A percentile compares a stretch with the other conserved stretches of the same genome.
These are phyloP conservation scores for Rhodotorula babjevae DNA, from an alignment of 768 basidiomycete genomes.

Conservation along the genomic window DNA sequence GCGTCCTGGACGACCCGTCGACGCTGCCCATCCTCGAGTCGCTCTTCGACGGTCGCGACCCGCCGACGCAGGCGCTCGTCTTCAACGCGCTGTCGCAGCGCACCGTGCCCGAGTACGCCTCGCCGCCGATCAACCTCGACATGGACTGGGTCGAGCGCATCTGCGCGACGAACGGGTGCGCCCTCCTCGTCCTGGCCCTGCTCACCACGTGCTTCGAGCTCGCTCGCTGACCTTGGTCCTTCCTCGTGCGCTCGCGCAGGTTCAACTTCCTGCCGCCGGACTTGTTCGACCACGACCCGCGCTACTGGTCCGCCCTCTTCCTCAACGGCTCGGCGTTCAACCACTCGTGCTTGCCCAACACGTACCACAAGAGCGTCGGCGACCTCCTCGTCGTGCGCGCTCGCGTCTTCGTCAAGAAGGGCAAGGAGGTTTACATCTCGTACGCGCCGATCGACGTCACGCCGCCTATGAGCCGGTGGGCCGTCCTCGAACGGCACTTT, in stretches of 20 bases:
- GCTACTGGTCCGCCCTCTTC: constrained; percentile 37
- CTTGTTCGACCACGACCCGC: no score
- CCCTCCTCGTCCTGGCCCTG: background rate
- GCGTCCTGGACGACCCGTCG: constrained; percentile 36
- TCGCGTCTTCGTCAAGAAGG: constrained; percentile 35
- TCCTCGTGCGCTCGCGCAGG: no score
- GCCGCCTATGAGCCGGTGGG: no score
- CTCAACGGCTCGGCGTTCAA: constrained; percentile 47
- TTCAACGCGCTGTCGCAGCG: background rate
- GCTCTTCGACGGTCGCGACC: background rate
- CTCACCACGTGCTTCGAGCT: rapidly evolving
- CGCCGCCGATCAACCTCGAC: constrained; percentile 37
- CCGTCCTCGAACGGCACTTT: no score
- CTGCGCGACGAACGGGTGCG: constrained; percentile 41
- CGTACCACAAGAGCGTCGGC: constrained; percentile 41
- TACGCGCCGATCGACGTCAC: constrained; percentile 3
- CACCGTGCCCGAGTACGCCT: constrained; percentile 1
- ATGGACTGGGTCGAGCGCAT: constrained; percentile 43
- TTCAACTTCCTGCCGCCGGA: no score
- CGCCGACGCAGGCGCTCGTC: background rate
- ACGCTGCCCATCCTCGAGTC: background rate
- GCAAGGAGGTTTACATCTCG: constrained; percentile 43
- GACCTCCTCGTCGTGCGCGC: constrained; percentile 48
- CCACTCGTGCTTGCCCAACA: constrained; percentile 46
- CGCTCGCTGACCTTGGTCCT: no score